phyloP scores from a whole-genome alignment of 164 flowering plant genomes.

The Vitis labrusca region DNA sequence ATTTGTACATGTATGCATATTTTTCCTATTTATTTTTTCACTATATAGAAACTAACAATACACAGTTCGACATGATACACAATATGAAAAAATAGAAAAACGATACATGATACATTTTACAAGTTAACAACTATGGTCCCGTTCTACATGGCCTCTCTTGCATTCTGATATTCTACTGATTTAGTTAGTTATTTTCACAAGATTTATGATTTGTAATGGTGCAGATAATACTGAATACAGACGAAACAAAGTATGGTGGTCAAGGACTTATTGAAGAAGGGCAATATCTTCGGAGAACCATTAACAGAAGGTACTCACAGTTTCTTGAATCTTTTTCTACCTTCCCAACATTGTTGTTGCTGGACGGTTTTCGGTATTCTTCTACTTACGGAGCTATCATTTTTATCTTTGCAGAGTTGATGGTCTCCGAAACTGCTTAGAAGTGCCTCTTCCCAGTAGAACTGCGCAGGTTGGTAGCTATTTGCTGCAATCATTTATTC shows the following conservation, averaged over 20 bases:
- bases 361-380: not conserved
- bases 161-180: not conserved
- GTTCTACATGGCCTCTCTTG: not conserved
- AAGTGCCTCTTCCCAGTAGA: constrained; percentile 69
- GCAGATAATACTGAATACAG: constrained; percentile 77
- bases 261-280: constrained; percentile 50
- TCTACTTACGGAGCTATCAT: not conserved
- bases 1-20: too few relatives aligned
- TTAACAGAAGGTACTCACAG: constrained; percentile 49
- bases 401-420: constrained; percentile 46
- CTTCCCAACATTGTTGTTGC: not conserved
- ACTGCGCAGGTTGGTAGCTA: constrained; percentile 78
- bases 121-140: too few relatives aligned
- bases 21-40: too few relatives aligned
- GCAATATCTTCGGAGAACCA: constrained; percentile 54
- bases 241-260: constrained; percentile 81
- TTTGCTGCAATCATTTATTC: not conserved
- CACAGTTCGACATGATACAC: too few relatives aligned
- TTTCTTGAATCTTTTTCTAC: constrained; percentile 2
- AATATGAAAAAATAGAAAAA: too few relatives aligned
- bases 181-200: not conserved
- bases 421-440: constrained; percentile 69
- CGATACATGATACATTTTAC: too few relatives aligned
- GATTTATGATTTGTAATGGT: constrained; percentile 5
- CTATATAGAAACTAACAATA: too few relatives aligned